These are phyloP conservation scores for Penicillium sp. DNA, from an alignment of 2,329 filamentous ascomycete genomes.

Conservation along the genomic window DNA sequence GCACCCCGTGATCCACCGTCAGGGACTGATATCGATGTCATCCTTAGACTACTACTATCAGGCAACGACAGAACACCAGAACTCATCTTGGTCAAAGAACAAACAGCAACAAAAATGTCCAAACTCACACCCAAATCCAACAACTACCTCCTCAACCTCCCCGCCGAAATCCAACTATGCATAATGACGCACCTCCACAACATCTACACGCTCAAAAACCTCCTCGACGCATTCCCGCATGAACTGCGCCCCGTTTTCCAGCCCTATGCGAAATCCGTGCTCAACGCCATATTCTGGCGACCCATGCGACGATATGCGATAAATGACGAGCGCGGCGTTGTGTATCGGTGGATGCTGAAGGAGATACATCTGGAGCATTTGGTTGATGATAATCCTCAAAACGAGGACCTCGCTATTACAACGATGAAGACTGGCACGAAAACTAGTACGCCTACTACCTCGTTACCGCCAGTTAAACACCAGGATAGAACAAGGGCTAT, in stretches of 20 bases:
- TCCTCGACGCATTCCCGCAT: conserved; percentile 10
- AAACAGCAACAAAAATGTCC: background rate
- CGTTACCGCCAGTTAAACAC: background rate
- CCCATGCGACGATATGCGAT: conserved; percentile 1
- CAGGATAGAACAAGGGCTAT: background rate
- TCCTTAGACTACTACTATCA: no score
- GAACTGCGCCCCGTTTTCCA: conserved; percentile 7
- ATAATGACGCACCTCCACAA: conserved; percentile 5
- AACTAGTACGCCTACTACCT: no score
- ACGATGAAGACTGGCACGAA: background rate
- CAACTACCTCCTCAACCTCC: conserved; percentile 5
- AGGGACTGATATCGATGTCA: background rate
- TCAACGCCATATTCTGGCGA: conserved; percentile 13
- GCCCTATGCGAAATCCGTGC: conserved; percentile 4
- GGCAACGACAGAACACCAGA: no score
- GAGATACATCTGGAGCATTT: conserved; percentile 7
- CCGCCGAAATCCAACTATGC: conserved; percentile 8
- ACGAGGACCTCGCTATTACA: background rate
- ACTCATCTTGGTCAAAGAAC: background rate
- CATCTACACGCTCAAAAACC: conserved; percentile 11
- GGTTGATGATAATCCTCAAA: background rate
- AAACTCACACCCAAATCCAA: background rate
- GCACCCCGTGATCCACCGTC: background rate
- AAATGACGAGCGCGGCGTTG: conserved; percentile 8
- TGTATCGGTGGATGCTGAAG: conserved; percentile 13